Percentiles rank a stretch among this genome's conserved stretches.
Conservation (phyloP, 164 flowering plant species). For the Cinnamomum chago region DNA sequence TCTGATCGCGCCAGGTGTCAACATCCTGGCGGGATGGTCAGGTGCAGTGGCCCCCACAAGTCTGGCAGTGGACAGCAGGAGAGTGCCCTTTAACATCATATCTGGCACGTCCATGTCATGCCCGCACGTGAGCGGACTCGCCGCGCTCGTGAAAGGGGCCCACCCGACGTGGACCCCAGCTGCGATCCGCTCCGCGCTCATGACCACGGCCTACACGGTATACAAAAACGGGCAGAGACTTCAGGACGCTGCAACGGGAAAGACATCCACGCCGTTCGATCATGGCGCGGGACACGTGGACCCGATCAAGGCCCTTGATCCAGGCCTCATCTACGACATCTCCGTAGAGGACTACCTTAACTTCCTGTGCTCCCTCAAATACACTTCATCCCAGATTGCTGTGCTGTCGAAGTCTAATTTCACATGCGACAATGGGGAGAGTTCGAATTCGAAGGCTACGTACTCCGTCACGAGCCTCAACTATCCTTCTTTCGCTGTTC, state of each 20-base stretch:
- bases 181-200: slow-evolving; percentile 67
- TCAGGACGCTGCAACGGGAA: slow-evolving; percentile 50
- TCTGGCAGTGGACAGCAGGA: slow-evolving; percentile 39
- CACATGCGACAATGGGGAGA: slow-evolving; percentile 36
- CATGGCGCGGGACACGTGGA: slow-evolving; percentile 83
- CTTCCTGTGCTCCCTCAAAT: slow-evolving; percentile 76
- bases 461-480: slow-evolving; percentile 52
- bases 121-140: slow-evolving; percentile 79
- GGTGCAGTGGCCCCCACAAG: slow-evolving; percentile 63
- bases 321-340: slow-evolving; percentile 81
- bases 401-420: slow-evolving; percentile 27
- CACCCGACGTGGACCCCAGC: slow-evolving; percentile 90
- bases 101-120: slow-evolving; percentile 95
- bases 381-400: slow-evolving; percentile 38
- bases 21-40: slow-evolving; percentile 84
- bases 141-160: slow-evolving; percentile 61
- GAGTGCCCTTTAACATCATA: slow-evolving; percentile 61
- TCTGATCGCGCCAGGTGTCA: slow-evolving; percentile 84
- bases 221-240: slow-evolving; percentile 48
- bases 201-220: slow-evolving; percentile 71
- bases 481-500: slow-evolving; percentile 80
- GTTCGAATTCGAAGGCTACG: background rate
- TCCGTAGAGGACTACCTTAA: slow-evolving; percentile 53
- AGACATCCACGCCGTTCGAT: slow-evolving; percentile 68
- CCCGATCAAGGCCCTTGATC: slow-evolving; percentile 69